Evolutionary conservation across 495 filamentous ascomycete genomes (phyloP), one percentile per base, ranked within the genome.

Genomic region (Podospora bellae-mahoneyi): DNA sequence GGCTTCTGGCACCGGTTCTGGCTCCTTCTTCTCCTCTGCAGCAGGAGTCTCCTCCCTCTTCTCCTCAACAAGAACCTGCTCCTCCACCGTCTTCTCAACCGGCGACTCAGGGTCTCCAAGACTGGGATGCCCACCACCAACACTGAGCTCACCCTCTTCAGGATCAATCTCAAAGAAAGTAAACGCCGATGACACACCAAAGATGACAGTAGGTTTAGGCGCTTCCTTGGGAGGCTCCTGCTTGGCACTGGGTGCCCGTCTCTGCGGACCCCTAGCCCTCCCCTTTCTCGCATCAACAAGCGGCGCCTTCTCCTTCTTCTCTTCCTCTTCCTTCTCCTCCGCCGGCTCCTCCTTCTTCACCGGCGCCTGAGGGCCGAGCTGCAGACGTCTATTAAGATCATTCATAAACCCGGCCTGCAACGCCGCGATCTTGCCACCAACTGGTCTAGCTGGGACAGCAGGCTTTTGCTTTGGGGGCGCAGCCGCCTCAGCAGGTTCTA

Each of bases 331-430:
- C 60, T 88, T 85, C 60, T 88, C 85, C 20, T 82, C 78, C 15
- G 71, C 71, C 4, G 81, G 64, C 70, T 92, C 91, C 72, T 91
- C 87, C 80, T 92, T 91, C 71, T 75, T 73, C 0, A 61, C 9
- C 64, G 88, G 88, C 26, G 80, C 85, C 69, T 90, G 88, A 15
- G 92, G 94, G 16, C 96, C 95, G 6, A 93, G 77, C 76, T 91
- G 88, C 54, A 99, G 81, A 18, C 92, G 88, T 18, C 90, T 91
- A 76, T 98, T 95, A 54, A 99, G 79, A 74, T 98, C 94, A 32
- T 86, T 90, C 81, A 98, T 85, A 79, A 98, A 97, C 3, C 92
- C 93, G 18, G 90, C 90, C 78, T 95, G 92, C 63, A 98, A 75
- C 26, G 93, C 91, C 18, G 93, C 92, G 73, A 99, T 95, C 80